phyloP scores from a whole-genome alignment of 75 land plant species.

The Chamaecyparis obtusa region DNA sequence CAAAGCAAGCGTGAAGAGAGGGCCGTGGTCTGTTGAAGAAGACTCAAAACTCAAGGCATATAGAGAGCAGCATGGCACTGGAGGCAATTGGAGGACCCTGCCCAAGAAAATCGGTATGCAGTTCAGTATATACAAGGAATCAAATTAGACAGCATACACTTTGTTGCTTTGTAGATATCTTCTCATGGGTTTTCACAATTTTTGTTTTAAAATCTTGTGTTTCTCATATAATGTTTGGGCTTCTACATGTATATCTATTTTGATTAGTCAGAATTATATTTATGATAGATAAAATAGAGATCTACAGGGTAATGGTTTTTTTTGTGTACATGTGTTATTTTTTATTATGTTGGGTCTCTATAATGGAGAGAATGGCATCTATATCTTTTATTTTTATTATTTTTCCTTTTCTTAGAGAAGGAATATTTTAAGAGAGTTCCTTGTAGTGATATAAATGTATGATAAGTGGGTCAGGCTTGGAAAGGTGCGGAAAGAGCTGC shows the following conservation, averaged over 20 bases:
- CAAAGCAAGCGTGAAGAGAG: slow-evolving; percentile 61
- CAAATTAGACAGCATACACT: background rate
- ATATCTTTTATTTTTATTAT: background rate
- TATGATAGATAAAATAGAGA: background rate
- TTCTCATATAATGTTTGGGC: background rate
- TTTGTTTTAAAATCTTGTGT: background rate
- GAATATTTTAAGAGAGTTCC: background rate
- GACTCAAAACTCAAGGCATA: slow-evolving; percentile 52
- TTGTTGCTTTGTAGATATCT: slow-evolving; percentile 1
- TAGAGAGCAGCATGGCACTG: slow-evolving; percentile 58
- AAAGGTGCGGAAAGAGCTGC: slow-evolving; percentile 80
- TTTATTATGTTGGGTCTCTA: background rate
- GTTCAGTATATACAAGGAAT: too few relatives aligned
- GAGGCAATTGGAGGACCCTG: slow-evolving; percentile 52
- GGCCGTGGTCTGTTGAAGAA: slow-evolving; percentile 58
- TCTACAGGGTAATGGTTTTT: background rate
- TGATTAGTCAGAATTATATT: background rate
- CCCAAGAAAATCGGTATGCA: slow-evolving; percentile 32
- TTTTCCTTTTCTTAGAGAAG: background rate
- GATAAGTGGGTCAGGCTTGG: slow-evolving; percentile 32
- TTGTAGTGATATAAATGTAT: background rate
- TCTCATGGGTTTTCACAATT: too few relatives aligned
- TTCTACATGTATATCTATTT: background rate
- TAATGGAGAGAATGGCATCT: background rate
- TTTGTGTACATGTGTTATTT: background rate